Evolutionary conservation across 805 yeast genomes (phyloP), one percentile per base, ranked within the genome.

Genomic region (Lipomyces lipofer): DNA sequence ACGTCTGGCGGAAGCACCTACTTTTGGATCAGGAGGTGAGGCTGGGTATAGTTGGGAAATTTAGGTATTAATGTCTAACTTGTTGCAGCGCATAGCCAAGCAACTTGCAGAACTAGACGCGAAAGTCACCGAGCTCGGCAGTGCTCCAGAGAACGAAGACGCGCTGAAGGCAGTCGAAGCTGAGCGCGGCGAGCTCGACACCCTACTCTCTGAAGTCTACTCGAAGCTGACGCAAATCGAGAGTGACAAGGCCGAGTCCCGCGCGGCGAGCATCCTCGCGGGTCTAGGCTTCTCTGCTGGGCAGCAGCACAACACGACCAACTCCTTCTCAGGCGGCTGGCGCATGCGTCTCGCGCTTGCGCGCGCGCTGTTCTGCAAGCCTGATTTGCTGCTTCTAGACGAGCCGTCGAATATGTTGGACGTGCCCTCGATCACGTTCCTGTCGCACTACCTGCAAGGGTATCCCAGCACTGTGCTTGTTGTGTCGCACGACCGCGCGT

Each of bases 351-450:
- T 94, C 62, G 88, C 97, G n/a, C 79, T 94, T 57, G 99, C 99
- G 2, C 83, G 99, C 74, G 99, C 99, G 0, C 79, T 94, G 69
- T 94, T 94, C 79, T 92, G 97, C 79, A 85, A 89, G 69, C 99
- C 99, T 0, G 99, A 94, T 71, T 77, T 94, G 62, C 77, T 94
- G 63, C 76, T 94, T 68, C 79, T 94, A 62, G 99, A 94, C 81
- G 99, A 94, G 79, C 99, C 99, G 67, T 91, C 98, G 58, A 94
- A 94, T 85, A 94, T 91, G 97, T 87, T 94, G 95, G 99, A 94
- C 82, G 97, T 94, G 71, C 99, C 99, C 27, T 91, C 98, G 51
- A 88, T 94, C 69, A 92, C 97, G 1, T 94, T 84, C 70, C 78
- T 94, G 68, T 92, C 98, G 9, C 83, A 87, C 63, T 94, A 94